A percentile compares a stretch with the other conserved stretches of the same genome.
Evolutionary conservation across 192 early-diverging fungal genomes (phyloP).

Genomic region (Rhizoclosmatium sp.): DNA sequence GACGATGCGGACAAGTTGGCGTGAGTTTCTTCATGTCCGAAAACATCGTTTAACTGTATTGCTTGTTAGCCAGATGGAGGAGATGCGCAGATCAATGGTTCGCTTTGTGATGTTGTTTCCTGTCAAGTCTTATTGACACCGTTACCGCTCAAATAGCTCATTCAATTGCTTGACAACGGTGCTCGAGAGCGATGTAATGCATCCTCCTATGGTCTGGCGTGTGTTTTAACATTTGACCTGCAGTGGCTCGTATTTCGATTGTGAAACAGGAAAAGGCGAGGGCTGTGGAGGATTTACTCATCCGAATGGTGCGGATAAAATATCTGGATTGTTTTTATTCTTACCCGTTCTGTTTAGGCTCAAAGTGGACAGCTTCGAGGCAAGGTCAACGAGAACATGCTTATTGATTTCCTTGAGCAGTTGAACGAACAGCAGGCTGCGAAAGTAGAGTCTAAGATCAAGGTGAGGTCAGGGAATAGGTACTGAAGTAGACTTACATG

Average conservation of each 20-base stretch:
- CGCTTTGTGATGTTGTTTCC: not conserved
- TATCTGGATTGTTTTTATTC: not conserved
- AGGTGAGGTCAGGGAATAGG: slow-evolving; percentile 54
- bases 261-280: slow-evolving; percentile 90
- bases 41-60: too few species aligned
- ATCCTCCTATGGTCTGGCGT: too few species aligned
- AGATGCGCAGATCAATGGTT: slow-evolving; percentile 83
- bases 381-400: slow-evolving; percentile 82
- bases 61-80: slow-evolving; percentile 77
- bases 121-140: too few species aligned
- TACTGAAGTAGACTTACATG: not conserved
- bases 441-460: slow-evolving; percentile 75
- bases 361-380: slow-evolving; percentile 80
- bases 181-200: slow-evolving; percentile 79
- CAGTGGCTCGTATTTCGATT: slow-evolving; percentile 89
- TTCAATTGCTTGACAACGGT: slow-evolving; percentile 81
- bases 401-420: slow-evolving; percentile 86
- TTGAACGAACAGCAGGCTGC: slow-evolving; percentile 72
- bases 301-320: slow-evolving; percentile 73
- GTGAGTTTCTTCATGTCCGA: slow-evolving; percentile 42
- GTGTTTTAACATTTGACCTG: slow-evolving; percentile 21
- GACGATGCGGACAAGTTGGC: slow-evolving; percentile 78
- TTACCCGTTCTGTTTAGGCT: slow-evolving; percentile 52
- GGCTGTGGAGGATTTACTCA: slow-evolving; percentile 87
- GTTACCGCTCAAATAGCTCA: slow-evolving; percentile 58